Evolutionary conservation across 805 yeast genomes (phyloP), one percentile per base, ranked within the genome.

Genomic region (Myxozyma mucilagina): DNA sequence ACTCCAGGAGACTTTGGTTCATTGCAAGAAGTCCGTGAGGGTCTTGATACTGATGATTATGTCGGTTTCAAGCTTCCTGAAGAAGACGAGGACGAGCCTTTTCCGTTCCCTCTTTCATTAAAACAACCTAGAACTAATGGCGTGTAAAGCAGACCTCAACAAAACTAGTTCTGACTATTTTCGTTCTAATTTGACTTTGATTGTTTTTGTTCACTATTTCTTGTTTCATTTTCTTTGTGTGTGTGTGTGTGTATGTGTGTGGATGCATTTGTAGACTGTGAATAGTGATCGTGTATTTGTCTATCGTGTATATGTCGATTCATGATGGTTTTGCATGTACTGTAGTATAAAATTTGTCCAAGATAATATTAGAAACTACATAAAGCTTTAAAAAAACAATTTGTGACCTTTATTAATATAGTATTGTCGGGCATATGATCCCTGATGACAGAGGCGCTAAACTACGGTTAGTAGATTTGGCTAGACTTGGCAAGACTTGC

Each of bases 1-100:
- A 93, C 99, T 1, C 99, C 99, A 0, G 99, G 99, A 43, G 99
- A 93, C 73, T 81, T 93, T 65, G 99, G 98, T n/a, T 87, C 97
- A 3, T 80, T 94, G 70, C 97, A 92, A 73, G 99, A 93, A 73
- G 89, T 90, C 42, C 84, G 84, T 59, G 89, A 89, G 70, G 79
- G 84, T 1, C 77, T 85, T 60, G 79, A 79, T 66, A 85, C 87
- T 41, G 90, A 89, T 42, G 97, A 93, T 72, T 93, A 90, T 64
- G 69, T 75, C 34, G 78, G 77, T n/a, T 77, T 78, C 72, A 66
- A 67, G 44, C 70, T 78, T 16, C 78, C 79, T 3, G 77, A 76
- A 11, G 76, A 72, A 39, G 76, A 73, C 31, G 76, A 70, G 32
- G 72, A 69, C 47, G 76, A 72, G 48, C 53, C 66, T 29, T 64